Conservation (phyloP, 2,329 filamentous ascomycete species). For the Claviceps humidiphila region DNA sequence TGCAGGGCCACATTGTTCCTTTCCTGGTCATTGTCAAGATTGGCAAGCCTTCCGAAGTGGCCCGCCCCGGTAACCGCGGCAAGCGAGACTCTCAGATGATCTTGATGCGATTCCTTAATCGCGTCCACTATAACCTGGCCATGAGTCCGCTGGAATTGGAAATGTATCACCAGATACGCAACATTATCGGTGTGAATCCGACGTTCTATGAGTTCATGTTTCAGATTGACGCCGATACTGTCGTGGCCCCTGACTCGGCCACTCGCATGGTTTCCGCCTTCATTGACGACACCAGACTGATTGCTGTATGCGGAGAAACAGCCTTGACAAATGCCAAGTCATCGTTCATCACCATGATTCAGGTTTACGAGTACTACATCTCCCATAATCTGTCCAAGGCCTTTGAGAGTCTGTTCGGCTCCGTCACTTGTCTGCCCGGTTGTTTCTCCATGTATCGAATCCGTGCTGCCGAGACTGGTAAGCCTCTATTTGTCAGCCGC, state of each 20-base stretch:
- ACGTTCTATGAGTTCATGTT: constrained; percentile 96
- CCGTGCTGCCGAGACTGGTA: constrained; percentile 83
- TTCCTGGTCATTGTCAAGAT: constrained; percentile 96
- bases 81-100: constrained; percentile 99
- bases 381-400: constrained; percentile 95
- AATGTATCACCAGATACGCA: constrained; percentile 97
- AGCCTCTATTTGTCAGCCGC: constrained; percentile 88
- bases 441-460: constrained; percentile 99
- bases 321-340: constrained; percentile 83
- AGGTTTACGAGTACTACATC: constrained; percentile 99
- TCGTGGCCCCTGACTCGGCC: constrained; percentile 78
- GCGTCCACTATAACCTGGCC: constrained; percentile 89
- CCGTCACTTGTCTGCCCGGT: constrained; percentile 92
- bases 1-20: constrained; percentile 93
- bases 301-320: constrained; percentile 90
- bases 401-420: constrained; percentile 93
- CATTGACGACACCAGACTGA: constrained; percentile 81
- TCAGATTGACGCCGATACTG: constrained; percentile 94
- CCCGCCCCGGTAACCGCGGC: constrained; percentile 89
- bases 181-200: constrained; percentile 96
- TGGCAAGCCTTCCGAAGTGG: constrained; percentile 92
- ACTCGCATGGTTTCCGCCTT: constrained; percentile 88
- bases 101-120: constrained; percentile 97
- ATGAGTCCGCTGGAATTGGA: constrained; percentile 97
- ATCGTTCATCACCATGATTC: constrained; percentile 96